Evolutionary conservation across 2,329 filamentous ascomycete genomes (phyloP).

Genomic region (Colletotrichum eremochloae): DNA sequence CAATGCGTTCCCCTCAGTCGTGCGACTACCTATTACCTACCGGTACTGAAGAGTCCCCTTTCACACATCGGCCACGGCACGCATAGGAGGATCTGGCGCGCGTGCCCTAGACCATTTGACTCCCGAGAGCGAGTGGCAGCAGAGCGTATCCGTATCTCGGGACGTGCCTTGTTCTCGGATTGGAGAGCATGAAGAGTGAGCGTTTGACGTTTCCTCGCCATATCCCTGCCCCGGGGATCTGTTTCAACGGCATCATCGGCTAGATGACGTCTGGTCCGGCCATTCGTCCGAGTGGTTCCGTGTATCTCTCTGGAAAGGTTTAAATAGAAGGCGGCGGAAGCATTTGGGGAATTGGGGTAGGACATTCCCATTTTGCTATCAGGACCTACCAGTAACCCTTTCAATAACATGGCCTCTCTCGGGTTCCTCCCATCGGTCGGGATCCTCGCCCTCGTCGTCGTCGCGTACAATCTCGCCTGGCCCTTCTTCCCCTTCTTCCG

Average conservation of each 20-base stretch:
- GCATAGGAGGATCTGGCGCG: conserved; percentile 1
- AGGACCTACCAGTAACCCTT: not conserved
- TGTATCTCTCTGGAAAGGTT: not conserved
- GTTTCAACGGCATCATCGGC: conserved; percentile 6
- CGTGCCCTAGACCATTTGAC: not conserved
- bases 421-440: conserved; percentile 12
- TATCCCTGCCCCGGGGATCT: conserved; percentile 32
- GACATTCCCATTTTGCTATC: not conserved
- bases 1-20: not conserved
- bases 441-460: conserved; percentile 13
- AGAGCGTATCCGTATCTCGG: conserved; percentile 32
- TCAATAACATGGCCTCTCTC: conserved; percentile 10
- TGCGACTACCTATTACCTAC: not conserved
- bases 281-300: conserved; percentile 13
- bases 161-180: conserved; percentile 8
- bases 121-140: not conserved
- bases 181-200: conserved; percentile 25
- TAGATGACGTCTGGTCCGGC: conserved; percentile 18
- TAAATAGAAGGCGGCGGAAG: conserved; percentile 11
- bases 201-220: conserved; percentile 21
- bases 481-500: conserved; percentile 30
- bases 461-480: conserved; percentile 27
- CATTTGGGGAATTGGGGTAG: not conserved
- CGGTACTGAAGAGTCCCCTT: not conserved
- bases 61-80: not conserved